phyloP scores from a whole-genome alignment of 495 filamentous ascomycete genomes.

The Penicillium angulare region DNA sequence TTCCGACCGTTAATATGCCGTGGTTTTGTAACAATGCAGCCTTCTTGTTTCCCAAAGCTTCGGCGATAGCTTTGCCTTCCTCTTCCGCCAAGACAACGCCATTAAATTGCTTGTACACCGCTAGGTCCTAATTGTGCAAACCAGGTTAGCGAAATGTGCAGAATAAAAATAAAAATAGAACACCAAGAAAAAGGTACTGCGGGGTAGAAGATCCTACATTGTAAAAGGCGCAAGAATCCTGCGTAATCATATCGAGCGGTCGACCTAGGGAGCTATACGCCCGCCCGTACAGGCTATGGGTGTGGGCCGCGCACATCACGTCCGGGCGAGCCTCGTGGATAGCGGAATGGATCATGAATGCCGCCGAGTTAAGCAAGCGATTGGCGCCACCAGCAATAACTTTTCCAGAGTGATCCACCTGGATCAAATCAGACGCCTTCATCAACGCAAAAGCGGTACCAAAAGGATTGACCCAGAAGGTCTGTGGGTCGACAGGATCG shows the following conservation, averaged over 20 bases:
- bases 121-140: constrained; percentile 52
- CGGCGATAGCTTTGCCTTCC: constrained; percentile 68
- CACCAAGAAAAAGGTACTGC: background rate
- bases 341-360: constrained; percentile 66
- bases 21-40: constrained; percentile 72
- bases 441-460: constrained; percentile 70
- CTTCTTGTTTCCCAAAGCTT: constrained; percentile 63
- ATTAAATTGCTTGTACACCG: constrained; percentile 64
- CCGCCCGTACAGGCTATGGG: constrained; percentile 68
- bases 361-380: constrained; percentile 64
- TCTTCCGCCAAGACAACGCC: constrained; percentile 70
- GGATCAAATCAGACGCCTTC: constrained; percentile 68
- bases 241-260: constrained; percentile 68
- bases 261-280: constrained; percentile 66
- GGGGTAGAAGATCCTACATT: constrained; percentile 31
- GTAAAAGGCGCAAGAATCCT: constrained; percentile 69
- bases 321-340: constrained; percentile 71
- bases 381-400: constrained; percentile 66
- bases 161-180: constrained; percentile 10
- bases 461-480: constrained; percentile 83
- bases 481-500: constrained; percentile 65
- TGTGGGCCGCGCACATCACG: constrained; percentile 69
- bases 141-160: too few species aligned
- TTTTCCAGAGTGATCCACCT: constrained; percentile 61
- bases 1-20: constrained; percentile 57